Evolutionary conservation across 139 green algal genomes (phyloP), one percentile per base, ranked within the genome.

Genomic region (Closterium sp.): DNA sequence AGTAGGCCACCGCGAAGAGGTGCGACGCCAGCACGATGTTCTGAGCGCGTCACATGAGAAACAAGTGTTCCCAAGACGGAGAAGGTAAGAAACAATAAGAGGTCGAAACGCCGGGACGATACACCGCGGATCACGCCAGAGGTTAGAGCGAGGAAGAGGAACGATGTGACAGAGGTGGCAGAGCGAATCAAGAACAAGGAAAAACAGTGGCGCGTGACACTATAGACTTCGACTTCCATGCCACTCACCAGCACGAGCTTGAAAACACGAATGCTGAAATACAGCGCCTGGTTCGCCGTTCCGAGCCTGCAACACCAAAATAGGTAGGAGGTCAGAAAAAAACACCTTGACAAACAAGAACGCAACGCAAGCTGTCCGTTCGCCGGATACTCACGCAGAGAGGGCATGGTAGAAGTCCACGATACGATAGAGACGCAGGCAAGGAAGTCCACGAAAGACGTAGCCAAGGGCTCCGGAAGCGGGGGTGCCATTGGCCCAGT

Each of bases 21-120:
- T 89, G 87, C 32, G 87, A 30, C 31, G 31, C 87, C 31, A 89
- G 87, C 31, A 89, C 31, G 31, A 89, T 89, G 87, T 89, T 89
- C 87, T 89, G 87, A 21, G 28, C 17, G 4, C 22, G 9, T 17
- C 2, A n/a, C 28, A 21, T 30, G 79, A 7, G 19, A 7, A 87
- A 21, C 19, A 7, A 38, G 79, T 29, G 9, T 2, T 13, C 11
- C 3, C 45, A 70, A 7, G 5, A 13, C 9, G 45, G 45, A 70
- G 45, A 22, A 4, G 45, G 3, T 70, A 70, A 73, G 24, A 73
- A 1, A 45, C 38, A 4, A 73, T 2, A 70, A 70, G 45, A 70
- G 11, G 45, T 70, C 45, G 45, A 7, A 19, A 7, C 45, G 10
- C 50, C 13, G 17, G 13, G 50, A 27, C 50, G 50, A 27, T 3